Base-by-base conservation (phyloP, 495 filamentous ascomycete genomes). In the Talaromyces trachyspermus region DNA sequence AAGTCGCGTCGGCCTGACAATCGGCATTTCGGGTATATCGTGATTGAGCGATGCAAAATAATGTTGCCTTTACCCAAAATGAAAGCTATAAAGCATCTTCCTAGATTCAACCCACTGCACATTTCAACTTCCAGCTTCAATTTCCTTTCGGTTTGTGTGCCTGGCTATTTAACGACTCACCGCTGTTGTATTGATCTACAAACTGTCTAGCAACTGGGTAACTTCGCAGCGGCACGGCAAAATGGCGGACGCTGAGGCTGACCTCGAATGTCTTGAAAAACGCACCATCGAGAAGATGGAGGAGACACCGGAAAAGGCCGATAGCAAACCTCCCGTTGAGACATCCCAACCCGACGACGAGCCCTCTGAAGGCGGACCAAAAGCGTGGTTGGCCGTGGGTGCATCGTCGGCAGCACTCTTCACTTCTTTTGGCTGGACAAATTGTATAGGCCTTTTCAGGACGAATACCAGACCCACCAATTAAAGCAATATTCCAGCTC, bases 361-460 rank as follows among this genome's bases (percentile, higher is more conserved):
- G 20, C 6, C 23, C 20, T n/a, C 39, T 0, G 39, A 42, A 42
- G 39, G 39, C 15, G 39, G 39, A 2, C 23, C 39, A 42, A 42
- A 42, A n/a, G 39, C 39, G 10, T 42, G 39, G 39, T 42, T 42
- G 12, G 5, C 39, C 17, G 39, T 42, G 24, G n/a, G 24, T 8
- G 39, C 20, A 24, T 20, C 39, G 4, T 42, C 39, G 14, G 39
- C 39, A 25, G 39, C 39, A n/a, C 19, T 42, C 1, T 42, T 42
- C 22, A 42, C 39, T 14, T 42, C 39, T 4, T 42, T 42, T 42
- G 39, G 39, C 12, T 42, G 39, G 39, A 42, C 39, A 11, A 42
- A 42, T 42, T 42, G 39, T 26, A 42, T 75, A 29, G 72, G 75
- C 15, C 68, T 71, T 79, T 63, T 52, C 75, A 77, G 48, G 69